These are phyloP conservation scores for Mycena galopus DNA, from an alignment of 768 basidiomycete species.

Conservation along the genomic window DNA sequence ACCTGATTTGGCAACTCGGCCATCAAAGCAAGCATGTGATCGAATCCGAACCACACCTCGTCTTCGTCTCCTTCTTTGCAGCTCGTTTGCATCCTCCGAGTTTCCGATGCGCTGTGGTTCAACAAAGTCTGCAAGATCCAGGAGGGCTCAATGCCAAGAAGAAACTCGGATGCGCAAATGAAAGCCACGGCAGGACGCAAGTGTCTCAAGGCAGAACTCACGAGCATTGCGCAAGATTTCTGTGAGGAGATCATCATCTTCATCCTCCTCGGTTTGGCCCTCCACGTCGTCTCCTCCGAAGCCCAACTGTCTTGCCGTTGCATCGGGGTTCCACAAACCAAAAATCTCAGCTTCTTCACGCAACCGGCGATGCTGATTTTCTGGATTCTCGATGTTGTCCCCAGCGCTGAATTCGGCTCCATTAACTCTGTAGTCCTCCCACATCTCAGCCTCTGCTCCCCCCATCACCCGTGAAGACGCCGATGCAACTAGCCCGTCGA, in stretches of 20 bases:
- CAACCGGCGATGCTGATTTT: neutral
- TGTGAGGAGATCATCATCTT: neutral
- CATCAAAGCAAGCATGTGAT: too few species aligned
- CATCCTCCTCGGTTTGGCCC: neutral
- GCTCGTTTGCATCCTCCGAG: too few species aligned
- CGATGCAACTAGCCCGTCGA: neutral
- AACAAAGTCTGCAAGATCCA: too few species aligned
- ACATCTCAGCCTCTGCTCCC: neutral
- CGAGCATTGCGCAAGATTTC: neutral
- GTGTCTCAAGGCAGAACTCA: too few species aligned
- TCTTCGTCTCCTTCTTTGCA: too few species aligned
- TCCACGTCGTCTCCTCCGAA: neutral
- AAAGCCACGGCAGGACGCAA: too few species aligned
- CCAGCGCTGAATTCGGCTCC: conserved; percentile 19
- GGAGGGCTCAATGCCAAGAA: too few species aligned
- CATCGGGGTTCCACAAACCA: neutral
- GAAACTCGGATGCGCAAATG: too few species aligned
- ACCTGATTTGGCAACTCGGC: too few species aligned
- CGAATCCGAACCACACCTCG: too few species aligned
- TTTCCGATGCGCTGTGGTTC: too few species aligned
- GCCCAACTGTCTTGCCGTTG: conserved; percentile 5
- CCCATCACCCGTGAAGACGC: neutral
- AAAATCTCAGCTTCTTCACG: conserved; percentile 10
- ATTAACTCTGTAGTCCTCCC: neutral
- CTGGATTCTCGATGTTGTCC: neutral